phyloP scores from a whole-genome alignment of 805 yeast genomes.

The Schwanniomyces pseudopolymorphus region DNA sequence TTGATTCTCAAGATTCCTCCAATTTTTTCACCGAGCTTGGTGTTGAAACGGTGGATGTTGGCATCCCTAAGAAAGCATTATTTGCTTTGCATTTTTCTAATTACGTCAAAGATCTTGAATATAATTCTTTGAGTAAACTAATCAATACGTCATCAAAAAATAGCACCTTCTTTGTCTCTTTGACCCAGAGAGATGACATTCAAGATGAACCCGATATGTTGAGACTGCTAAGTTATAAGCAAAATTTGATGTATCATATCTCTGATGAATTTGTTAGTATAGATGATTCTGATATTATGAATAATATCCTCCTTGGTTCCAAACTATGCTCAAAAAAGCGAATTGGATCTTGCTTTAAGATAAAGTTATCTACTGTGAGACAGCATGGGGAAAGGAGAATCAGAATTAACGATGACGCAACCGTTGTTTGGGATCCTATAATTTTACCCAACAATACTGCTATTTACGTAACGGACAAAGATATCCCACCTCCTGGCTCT shows the following conservation, averaged over 20 bases:
- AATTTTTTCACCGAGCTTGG: slow-evolving; percentile 21
- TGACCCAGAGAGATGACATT: slow-evolving; percentile 34
- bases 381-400: slow-evolving; percentile 14
- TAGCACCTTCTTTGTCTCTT: slow-evolving; percentile 63
- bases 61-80: slow-evolving; percentile 33
- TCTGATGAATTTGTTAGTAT: slow-evolving; percentile 43
- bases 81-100: slow-evolving; percentile 49
- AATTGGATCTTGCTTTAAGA: slow-evolving; percentile 55
- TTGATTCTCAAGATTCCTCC: slow-evolving; percentile 14
- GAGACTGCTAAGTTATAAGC: slow-evolving; percentile 33
- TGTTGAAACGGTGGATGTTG: slow-evolving; percentile 21
- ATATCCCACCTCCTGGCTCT: slow-evolving; percentile 60
- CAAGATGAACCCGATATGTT: slow-evolving; percentile 20
- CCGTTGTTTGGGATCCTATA: slow-evolving; percentile 44
- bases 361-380: slow-evolving; percentile 31
- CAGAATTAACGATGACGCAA: slow-evolving; percentile 56
- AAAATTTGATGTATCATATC: slow-evolving; percentile 62
- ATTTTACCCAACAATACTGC: slow-evolving; percentile 56
- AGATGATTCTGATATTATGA: slow-evolving; percentile 4
- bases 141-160: slow-evolving; percentile 52
- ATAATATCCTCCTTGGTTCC: slow-evolving; percentile 44
- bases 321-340: slow-evolving; percentile 57
- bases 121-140: slow-evolving; percentile 54
- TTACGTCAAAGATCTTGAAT: slow-evolving; percentile 68
- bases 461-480: slow-evolving; percentile 65